phyloP scores from a whole-genome alignment of 1,139 yeast genomes.

The Magnusiomyces sp. region DNA sequence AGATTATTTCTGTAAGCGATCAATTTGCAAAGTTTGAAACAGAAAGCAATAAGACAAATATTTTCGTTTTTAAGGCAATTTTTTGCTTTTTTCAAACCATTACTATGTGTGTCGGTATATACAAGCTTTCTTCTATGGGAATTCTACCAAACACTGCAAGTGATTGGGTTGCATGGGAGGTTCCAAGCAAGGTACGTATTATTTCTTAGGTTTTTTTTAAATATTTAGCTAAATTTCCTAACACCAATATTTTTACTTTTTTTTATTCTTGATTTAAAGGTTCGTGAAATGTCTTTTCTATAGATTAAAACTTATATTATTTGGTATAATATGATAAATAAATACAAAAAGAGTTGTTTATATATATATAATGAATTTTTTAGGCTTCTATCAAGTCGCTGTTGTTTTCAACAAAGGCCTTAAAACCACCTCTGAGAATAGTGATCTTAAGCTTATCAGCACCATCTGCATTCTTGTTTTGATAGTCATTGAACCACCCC shows the following conservation, averaged over 20 bases:
- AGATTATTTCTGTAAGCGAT: conserved; percentile 50
- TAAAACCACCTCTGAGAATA: conserved; percentile 22
- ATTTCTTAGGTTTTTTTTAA: not conserved
- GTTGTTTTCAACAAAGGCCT: conserved; percentile 20
- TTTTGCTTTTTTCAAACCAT: conserved; percentile 53
- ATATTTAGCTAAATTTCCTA: not conserved
- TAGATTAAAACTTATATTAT: not conserved
- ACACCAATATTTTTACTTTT: not conserved
- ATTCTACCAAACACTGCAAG: conserved; percentile 77
- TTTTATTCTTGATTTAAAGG: not conserved
- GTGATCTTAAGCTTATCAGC: not conserved
- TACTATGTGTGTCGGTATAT: conserved; percentile 67
- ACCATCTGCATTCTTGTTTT: conserved; percentile 11
- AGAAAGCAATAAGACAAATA: conserved; percentile 32
- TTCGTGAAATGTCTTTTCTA: not conserved
- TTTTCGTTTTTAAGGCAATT: conserved; percentile 41
- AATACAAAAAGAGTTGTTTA: not conserved
- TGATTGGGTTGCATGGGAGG: conserved; percentile 91
- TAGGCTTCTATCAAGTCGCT: conserved; percentile 20
- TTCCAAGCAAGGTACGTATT: conserved; percentile 32
- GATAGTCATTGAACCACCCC: conserved; percentile 21
- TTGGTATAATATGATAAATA: not conserved
- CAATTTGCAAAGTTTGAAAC: conserved; percentile 33
- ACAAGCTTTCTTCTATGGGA: conserved; percentile 85
- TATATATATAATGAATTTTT: not conserved